phyloP scores from a whole-genome alignment of 108 stramenopile genomes.

The Nannochloropsis gaditana region DNA sequence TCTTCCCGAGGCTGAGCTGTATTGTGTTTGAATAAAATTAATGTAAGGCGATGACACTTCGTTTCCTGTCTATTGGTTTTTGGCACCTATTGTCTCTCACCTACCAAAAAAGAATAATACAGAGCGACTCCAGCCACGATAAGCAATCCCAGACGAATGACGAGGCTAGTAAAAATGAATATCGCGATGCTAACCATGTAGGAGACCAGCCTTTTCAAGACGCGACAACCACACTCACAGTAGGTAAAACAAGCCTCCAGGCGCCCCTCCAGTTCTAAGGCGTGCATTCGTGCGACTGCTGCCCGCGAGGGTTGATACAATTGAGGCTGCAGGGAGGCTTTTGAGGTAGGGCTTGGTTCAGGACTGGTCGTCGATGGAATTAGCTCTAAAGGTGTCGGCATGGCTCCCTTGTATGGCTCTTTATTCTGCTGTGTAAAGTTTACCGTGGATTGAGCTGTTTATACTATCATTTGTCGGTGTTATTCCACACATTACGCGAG shows the following conservation, averaged over 20 bases:
- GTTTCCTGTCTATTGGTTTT: background rate
- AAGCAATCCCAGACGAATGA: background rate
- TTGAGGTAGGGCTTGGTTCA: background rate
- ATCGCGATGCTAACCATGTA: slow-evolving; percentile 1
- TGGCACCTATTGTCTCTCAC: background rate
- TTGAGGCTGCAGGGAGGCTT: background rate
- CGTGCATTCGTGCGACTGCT: background rate
- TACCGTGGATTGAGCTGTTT: too few relatives aligned
- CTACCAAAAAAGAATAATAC: slow-evolving; percentile 2
- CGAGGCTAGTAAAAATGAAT: slow-evolving; percentile 9
- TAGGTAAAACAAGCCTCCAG: background rate
- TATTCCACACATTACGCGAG: too few relatives aligned
- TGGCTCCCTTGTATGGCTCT: background rate
- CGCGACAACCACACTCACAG: background rate
- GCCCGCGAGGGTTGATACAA: background rate
- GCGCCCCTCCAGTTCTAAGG: slow-evolving; percentile 15
- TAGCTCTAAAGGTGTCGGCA: slow-evolving; percentile 1
- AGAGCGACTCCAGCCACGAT: background rate
- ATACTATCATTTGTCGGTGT: too few relatives aligned
- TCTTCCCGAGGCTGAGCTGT: background rate
- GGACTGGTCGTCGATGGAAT: background rate
- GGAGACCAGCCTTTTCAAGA: background rate
- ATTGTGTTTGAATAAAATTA: background rate
- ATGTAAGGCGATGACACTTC: background rate
- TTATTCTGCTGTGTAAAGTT: too few relatives aligned